A percentile compares a stretch with the other conserved stretches of the same genome.
Evolutionary conservation across 768 basidiomycete species (phyloP).

Genomic region (Tulasnella sp.): DNA sequence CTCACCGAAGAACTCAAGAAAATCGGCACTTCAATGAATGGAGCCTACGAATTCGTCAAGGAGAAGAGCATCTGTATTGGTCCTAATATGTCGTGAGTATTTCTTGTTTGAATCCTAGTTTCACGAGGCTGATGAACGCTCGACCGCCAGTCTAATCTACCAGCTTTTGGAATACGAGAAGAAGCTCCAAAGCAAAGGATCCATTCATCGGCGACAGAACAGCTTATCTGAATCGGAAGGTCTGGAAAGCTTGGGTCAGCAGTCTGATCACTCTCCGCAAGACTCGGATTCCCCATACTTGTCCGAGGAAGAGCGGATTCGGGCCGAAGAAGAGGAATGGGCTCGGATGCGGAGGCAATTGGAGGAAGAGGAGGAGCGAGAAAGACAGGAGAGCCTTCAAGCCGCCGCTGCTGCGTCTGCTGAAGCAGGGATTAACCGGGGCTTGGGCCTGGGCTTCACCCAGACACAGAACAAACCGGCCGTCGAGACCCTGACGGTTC

Average conservation of each 20-base stretch:
- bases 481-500: not conserved
- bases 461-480: not conserved
- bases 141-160: constrained; percentile 63
- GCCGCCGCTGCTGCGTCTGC: not conserved
- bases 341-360: constrained; percentile 50
- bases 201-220: constrained; percentile 37
- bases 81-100: constrained; percentile 87
- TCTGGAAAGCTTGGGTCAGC: constrained; percentile 17
- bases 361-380: constrained; percentile 46
- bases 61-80: constrained; percentile 79
- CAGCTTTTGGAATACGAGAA: constrained; percentile 89
- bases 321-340: constrained; percentile 65
- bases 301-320: constrained; percentile 8
- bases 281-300: constrained; percentile 23
- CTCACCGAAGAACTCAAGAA: constrained; percentile 61
- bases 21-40: constrained; percentile 56
- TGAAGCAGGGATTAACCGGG: not conserved
- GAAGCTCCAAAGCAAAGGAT: constrained; percentile 27
- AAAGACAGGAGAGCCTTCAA: constrained; percentile 26
- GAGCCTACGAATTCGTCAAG: constrained; percentile 81
- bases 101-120: constrained; percentile 16
- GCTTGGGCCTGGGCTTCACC: not conserved
- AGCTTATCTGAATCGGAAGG: constrained; percentile 19
- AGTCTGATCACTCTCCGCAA: constrained; percentile 44
- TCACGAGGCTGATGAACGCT: constrained; percentile 15